Percentiles rank a stretch among this genome's conserved stretches.
These are phyloP conservation scores for Zopfia rhizophila DNA, from an alignment of 2,329 filamentous ascomycete genomes.

Conservation along the genomic window DNA sequence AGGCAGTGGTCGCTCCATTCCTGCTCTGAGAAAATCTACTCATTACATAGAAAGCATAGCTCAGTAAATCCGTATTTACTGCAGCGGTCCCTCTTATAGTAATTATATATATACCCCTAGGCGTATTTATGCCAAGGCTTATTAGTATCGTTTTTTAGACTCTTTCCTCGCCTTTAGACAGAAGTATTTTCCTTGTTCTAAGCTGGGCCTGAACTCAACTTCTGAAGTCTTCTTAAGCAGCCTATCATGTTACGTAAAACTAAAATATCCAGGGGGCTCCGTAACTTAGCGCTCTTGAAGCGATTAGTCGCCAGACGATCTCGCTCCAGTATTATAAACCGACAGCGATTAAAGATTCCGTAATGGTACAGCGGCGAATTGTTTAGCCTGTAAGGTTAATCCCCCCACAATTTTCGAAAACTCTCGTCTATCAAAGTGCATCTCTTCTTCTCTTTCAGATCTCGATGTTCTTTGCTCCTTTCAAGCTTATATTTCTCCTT, in stretches of 20 bases:
- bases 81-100: slow-evolving; percentile 21
- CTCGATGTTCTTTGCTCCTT: slow-evolving; percentile 19
- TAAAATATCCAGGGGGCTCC: too few species aligned
- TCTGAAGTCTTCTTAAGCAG: too few species aligned
- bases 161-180: too few species aligned
- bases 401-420: slow-evolving; percentile 23
- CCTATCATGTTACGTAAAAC: too few species aligned
- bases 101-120: slow-evolving; percentile 31
- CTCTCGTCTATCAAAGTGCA: too few species aligned
- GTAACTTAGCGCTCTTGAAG: slow-evolving; percentile 13
- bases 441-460: background rate
- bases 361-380: slow-evolving; percentile 20
- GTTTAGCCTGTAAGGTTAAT: slow-evolving; percentile 16
- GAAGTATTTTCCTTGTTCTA: too few species aligned
- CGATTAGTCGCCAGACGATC: slow-evolving; percentile 14
- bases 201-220: too few species aligned
- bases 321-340: slow-evolving; percentile 18
- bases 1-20: slow-evolving; percentile 27
- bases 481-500: slow-evolving; percentile 21
- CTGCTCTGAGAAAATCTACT: slow-evolving; percentile 27
- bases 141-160: too few species aligned
- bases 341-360: slow-evolving; percentile 17
- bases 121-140: slow-evolving; percentile 8
- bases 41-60: slow-evolving; percentile 31
- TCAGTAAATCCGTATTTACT: slow-evolving; percentile 24